phyloP scores from a whole-genome alignment of 2,329 filamentous ascomycete genomes.

The Furcasterigmium sp. region DNA sequence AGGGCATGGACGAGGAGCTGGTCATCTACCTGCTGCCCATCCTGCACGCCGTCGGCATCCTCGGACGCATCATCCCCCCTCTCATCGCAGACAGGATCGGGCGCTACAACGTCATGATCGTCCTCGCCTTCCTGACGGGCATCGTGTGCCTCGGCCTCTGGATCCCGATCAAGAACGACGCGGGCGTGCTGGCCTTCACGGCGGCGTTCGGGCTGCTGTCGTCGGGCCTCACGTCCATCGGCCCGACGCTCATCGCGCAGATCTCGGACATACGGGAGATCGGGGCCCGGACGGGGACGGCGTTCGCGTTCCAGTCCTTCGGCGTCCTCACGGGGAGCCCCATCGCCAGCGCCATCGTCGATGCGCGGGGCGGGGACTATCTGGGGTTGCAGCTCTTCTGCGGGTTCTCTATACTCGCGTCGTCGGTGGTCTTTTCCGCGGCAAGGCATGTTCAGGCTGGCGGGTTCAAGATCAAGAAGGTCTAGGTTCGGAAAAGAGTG shows the following conservation, averaged over 20 bases:
- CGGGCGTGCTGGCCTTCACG: conserved; percentile 57
- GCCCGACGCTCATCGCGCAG: conserved; percentile 61
- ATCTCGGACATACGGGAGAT: conserved; percentile 66
- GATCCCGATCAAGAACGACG: conserved; percentile 42
- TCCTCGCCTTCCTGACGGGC: conserved; percentile 44
- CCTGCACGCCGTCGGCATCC: conserved; percentile 48
- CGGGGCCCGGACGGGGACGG: conserved; percentile 60
- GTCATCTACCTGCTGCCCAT: conserved; percentile 47
- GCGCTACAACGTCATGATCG: conserved; percentile 42
- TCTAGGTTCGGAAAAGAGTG: conserved; percentile 18
- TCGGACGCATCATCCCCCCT: conserved; percentile 47
- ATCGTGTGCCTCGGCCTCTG: conserved; percentile 41
- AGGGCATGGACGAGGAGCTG: conserved; percentile 33
- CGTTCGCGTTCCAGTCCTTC: conserved; percentile 57
- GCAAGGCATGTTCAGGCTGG: conserved; percentile 27
- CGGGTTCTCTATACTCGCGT: conserved; percentile 40
- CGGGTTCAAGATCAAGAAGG: conserved; percentile 27
- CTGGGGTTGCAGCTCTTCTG: conserved; percentile 60
- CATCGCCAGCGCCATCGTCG: conserved; percentile 58
- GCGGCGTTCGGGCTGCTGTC: conserved; percentile 67
- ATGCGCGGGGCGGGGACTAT: conserved; percentile 45
- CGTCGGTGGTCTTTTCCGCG: conserved; percentile 18
- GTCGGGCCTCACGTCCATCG: conserved; percentile 59
- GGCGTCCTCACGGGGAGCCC: conserved; percentile 63
- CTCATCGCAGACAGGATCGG: conserved; percentile 38